Conservation (phyloP, 768 basidiomycete genomes). For the Suillus plorans region DNA sequence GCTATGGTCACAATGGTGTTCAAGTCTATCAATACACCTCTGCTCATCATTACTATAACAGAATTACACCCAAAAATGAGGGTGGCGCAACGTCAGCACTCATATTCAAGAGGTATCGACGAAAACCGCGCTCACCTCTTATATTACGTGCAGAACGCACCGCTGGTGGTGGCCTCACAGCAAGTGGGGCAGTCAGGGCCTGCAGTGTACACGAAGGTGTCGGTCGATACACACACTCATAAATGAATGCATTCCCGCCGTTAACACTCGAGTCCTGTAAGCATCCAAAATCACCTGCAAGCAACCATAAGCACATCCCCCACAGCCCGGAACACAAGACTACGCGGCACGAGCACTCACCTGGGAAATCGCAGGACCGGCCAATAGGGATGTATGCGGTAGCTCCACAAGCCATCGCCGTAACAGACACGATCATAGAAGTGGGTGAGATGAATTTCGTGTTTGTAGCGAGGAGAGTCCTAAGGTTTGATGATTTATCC, state of each 20-base stretch:
- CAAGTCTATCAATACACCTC: too few species aligned
- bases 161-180: background rate
- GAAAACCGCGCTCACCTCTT: background rate
- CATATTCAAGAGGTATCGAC: background rate
- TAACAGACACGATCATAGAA: slow-evolving; percentile 2
- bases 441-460: slow-evolving; percentile 1
- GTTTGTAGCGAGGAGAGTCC: background rate
- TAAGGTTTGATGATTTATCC: background rate
- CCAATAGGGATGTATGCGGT: slow-evolving; percentile 1
- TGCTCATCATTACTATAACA: too few species aligned
- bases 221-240: background rate
- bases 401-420: background rate
- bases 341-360: background rate
- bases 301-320: background rate
- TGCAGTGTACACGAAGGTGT: background rate
- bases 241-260: background rate
- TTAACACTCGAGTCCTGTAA: background rate
- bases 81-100: background rate
- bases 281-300: background rate
- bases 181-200: background rate
- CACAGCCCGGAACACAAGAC: background rate
- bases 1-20: too few species aligned
- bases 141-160: background rate
- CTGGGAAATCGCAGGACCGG: background rate
- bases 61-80: too few species aligned